A percentile compares a stretch with the other conserved stretches of the same genome.
Conservation (phyloP, 768 basidiomycete genomes). For the Nevesoporus exiguus region DNA sequence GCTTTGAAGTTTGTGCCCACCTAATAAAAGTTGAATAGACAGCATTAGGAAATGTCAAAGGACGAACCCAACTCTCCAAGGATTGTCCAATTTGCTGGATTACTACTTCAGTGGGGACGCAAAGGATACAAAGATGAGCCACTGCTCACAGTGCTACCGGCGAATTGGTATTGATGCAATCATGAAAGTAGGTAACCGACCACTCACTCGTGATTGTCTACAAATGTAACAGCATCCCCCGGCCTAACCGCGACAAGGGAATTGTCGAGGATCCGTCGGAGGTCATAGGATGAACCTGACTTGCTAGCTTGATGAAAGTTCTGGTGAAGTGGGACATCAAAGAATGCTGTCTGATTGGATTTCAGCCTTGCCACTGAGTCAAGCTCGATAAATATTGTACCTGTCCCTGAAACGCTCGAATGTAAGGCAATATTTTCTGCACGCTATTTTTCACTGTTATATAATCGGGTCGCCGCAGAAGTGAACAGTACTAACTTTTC, state of each 20-base stretch:
- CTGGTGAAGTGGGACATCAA: conserved; percentile 87
- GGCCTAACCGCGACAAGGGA: conserved; percentile 69
- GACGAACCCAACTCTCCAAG: conserved; percentile 76
- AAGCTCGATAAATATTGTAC: conserved; percentile 34
- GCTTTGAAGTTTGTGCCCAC: conserved; percentile 69
- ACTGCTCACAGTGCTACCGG: conserved; percentile 59
- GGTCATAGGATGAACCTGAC: conserved; percentile 62
- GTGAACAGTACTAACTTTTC: conserved; percentile 45
- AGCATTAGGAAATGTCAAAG: not conserved
- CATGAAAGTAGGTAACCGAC: not conserved
- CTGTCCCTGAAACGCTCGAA: conserved; percentile 61
- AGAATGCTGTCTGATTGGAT: conserved; percentile 61
- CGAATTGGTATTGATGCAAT: not conserved
- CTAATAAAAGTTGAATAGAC: conserved; percentile 34
- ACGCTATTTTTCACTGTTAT: conserved; percentile 34
- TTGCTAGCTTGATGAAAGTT: conserved; percentile 79
- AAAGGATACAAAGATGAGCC: conserved; percentile 8
- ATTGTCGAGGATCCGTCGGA: conserved; percentile 67
- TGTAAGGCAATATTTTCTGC: conserved; percentile 51
- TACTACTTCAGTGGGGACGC: not conserved
- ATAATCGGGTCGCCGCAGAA: not conserved
- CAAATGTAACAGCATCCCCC: conserved; percentile 83
- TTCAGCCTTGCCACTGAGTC: not conserved
- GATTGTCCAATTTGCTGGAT: conserved; percentile 64
- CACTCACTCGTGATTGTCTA: conserved; percentile 85